Base-by-base conservation (phyloP, 768 basidiomycete genomes). In the Boletus insuetus region DNA sequence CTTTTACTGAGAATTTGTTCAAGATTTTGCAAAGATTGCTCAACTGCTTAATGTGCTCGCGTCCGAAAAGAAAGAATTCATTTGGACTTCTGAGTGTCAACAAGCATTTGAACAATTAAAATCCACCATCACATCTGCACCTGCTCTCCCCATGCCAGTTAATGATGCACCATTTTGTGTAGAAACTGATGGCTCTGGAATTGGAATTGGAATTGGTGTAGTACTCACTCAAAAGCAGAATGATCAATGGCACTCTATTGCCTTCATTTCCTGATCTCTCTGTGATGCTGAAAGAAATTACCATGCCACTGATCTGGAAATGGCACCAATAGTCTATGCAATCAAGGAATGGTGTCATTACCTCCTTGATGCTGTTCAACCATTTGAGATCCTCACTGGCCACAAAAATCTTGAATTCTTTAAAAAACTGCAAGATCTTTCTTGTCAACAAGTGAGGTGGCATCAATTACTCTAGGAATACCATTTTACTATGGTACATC, bases 321-420 rank as follows among this genome's bases (percentile, higher is more conserved):
- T 39, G 13, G 4, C 12, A 1, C 24, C 11, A 0, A 4, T 39
- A 1, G 32, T 50, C 1, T 40, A 31, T 4, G n/a, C n/a, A 0
- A 7, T 50, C 2, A 12, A 31, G 2, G 49, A 50, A 20, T 50
- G 39, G 39, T 0, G 6, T 0, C 40, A 50, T 6, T 50, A 50
- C 4, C 29, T 50, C 0, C 9, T 50, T 0, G 16, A 42, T 12
- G 20, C 40, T 0, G 3, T 3, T 0, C 4, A 17, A 3, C 19
- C 19, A 0, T 50, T 50, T 3, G 2, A 41, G 1, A 22, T 50
- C 1, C 11, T 19, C 3, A 40, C 14, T 0, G 14, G 41, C 14
- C 19, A 50, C 7, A 4, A 41, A 3, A 32, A 50, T 7, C 24
- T 48, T 0, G 3, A 9, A 11, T 48, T 17, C 11, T 48, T 48